These are phyloP conservation scores for Talaromyces albobiverticillius DNA, from an alignment of 2,329 filamentous ascomycete species.

Conservation along the genomic window DNA sequence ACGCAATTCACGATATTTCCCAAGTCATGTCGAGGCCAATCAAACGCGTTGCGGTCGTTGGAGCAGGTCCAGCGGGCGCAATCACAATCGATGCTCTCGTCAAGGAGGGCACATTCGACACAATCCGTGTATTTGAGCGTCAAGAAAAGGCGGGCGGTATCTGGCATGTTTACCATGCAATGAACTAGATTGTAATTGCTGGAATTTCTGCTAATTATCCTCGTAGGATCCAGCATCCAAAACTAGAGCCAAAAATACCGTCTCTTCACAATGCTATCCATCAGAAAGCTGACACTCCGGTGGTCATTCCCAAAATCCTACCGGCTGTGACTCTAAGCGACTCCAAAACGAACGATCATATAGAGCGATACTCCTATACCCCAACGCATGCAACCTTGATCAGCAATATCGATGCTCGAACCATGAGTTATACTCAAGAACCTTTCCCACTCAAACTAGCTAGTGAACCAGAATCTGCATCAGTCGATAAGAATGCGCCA, in stretches of 20 bases:
- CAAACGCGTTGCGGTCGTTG: constrained; percentile 25
- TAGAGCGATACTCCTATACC: too few relatives aligned
- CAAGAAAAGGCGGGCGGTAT: constrained; percentile 28
- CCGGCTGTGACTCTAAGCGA: too few relatives aligned
- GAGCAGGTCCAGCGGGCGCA: constrained; percentile 28
- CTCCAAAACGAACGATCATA: too few relatives aligned
- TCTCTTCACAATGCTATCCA: too few relatives aligned
- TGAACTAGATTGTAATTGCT: not conserved
- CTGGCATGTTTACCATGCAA: constrained; percentile 25
- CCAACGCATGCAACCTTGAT: too few relatives aligned
- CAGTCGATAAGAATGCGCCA: constrained; percentile 57
- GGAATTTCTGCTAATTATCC: not conserved
- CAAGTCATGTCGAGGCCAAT: too few relatives aligned
- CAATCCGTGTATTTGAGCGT: constrained; percentile 31
- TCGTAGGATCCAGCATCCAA: not conserved
- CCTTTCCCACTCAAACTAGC: constrained; percentile 17
- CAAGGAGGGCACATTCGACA: constrained; percentile 30
- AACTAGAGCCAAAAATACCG: too few relatives aligned
- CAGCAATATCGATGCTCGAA: constrained; percentile 21
- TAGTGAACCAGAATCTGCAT: too few relatives aligned
- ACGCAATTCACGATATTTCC: too few relatives aligned
- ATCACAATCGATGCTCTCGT: constrained; percentile 26
- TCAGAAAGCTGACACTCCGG: too few relatives aligned
- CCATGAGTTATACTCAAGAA: constrained; percentile 27
- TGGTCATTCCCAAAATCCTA: too few relatives aligned